phyloP scores from a whole-genome alignment of 2,329 filamentous ascomycete genomes.

The Coleophoma eucalyptorum region DNA sequence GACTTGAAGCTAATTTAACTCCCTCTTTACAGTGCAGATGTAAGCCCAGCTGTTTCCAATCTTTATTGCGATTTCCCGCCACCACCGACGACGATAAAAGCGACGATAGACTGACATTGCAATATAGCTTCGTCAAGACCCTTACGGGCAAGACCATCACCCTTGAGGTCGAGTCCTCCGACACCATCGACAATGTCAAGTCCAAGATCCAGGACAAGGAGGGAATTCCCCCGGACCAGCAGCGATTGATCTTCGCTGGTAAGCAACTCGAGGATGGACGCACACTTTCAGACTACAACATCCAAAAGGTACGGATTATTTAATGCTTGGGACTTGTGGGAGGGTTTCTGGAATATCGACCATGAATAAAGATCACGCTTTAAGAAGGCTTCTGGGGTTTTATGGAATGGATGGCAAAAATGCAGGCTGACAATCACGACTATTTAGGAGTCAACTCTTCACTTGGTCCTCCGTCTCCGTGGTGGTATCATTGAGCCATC shows the following conservation, averaged over 20 bases:
- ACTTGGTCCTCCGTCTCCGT: slow-evolving; percentile 97
- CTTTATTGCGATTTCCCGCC: slow-evolving; percentile 10
- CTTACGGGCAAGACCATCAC: slow-evolving; percentile 99
- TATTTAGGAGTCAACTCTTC: slow-evolving; percentile 87
- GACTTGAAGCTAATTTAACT: too few relatives aligned
- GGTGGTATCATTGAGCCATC: slow-evolving; percentile 99
- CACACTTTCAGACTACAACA: slow-evolving; percentile 97
- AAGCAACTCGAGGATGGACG: slow-evolving; percentile 99
- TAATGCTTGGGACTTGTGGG: too few relatives aligned
- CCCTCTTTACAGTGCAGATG: slow-evolving; percentile 75
- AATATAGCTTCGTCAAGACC: slow-evolving; percentile 95
- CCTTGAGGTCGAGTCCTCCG: slow-evolving; percentile 97
- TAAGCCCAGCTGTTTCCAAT: slow-evolving; percentile 43
- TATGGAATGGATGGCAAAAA: not conserved
- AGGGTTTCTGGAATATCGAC: too few relatives aligned
- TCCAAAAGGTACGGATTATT: slow-evolving; percentile 79
- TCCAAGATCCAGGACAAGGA: slow-evolving; percentile 99
- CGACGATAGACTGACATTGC: slow-evolving; percentile 15
- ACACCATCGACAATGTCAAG: slow-evolving; percentile 99
- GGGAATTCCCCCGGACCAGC: slow-evolving; percentile 96
- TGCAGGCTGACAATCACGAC: slow-evolving; percentile 9
- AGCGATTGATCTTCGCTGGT: slow-evolving; percentile 97
- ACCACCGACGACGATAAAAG: slow-evolving; percentile 14
- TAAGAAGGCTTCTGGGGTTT: not conserved
- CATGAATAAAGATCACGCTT: slow-evolving; percentile 1